These are phyloP conservation scores for Sechiopsis laciniata DNA, from an alignment of 306 rosid genomes.

Conservation along the genomic window DNA sequence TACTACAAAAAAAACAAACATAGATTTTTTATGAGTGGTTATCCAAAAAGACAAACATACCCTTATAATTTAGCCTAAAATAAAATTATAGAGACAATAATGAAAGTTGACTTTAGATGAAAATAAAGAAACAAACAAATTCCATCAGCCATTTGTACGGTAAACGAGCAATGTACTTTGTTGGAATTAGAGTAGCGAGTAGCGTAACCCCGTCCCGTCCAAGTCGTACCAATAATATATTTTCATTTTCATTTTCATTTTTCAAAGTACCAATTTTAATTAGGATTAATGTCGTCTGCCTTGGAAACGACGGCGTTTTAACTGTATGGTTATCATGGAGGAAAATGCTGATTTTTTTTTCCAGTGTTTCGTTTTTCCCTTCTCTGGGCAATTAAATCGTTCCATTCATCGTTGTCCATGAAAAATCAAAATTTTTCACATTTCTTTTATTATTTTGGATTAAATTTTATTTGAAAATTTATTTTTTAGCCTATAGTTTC, in stretches of 20 bases:
- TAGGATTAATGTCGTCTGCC: constrained; percentile 2
- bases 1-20: no score
- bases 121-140: neutral
- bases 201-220: constrained; percentile 11
- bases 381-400: neutral
- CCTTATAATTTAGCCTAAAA: neutral
- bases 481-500: no score
- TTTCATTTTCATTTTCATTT: neutral
- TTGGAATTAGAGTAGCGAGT: neutral
- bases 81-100: neutral
- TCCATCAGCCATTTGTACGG: neutral
- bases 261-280: neutral
- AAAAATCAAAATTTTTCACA: no score
- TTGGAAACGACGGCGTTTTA: constrained; percentile 10
- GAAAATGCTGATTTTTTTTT: neutral
- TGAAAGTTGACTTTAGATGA: neutral
- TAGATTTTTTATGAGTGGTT: no score
- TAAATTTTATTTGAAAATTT: no score
- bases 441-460: no score
- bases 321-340: neutral
- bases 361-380: neutral
- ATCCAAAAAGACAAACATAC: no score
- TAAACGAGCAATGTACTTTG: neutral
- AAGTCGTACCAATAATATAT: neutral
- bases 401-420: neutral